These are phyloP conservation scores for Raphanus raphanistrum DNA, from an alignment of 345 rosid species.

Conservation along the genomic window DNA sequence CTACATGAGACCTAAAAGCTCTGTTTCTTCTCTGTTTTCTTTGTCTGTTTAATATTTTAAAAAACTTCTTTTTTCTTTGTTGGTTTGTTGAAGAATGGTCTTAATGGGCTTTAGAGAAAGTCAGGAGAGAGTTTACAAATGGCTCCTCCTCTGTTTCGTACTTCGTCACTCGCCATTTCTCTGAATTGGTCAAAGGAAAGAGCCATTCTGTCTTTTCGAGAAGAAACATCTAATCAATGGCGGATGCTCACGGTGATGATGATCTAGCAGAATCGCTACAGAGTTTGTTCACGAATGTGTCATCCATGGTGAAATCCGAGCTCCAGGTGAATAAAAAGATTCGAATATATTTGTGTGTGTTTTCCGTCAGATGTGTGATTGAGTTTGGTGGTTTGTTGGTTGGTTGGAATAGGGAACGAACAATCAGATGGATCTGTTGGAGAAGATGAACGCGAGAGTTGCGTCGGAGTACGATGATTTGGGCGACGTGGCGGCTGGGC, in stretches of 20 bases:
- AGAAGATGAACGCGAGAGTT: slow-evolving; percentile 83
- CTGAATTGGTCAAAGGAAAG: no score
- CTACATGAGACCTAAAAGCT: background rate
- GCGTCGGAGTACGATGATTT: slow-evolving; percentile 67
- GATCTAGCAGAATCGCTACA: slow-evolving; percentile 67
- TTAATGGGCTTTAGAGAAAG: background rate
- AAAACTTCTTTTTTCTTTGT: background rate
- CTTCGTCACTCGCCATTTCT: no score
- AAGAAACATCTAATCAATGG: slow-evolving; percentile 30
- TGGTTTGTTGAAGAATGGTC: background rate
- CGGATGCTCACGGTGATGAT: slow-evolving; percentile 48
- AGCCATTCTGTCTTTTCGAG: background rate
- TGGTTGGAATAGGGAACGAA: slow-evolving; percentile 55
- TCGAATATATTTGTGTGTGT: background rate
- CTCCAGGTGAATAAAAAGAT: slow-evolving; percentile 53
- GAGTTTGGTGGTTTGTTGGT: background rate
- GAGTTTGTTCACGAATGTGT: slow-evolving; percentile 62
- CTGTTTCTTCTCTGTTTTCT: background rate
- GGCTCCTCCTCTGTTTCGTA: no score
- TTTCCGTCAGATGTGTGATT: slow-evolving; percentile 4
- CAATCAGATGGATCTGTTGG: slow-evolving; percentile 64
- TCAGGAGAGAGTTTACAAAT: background rate
- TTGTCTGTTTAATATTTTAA: background rate
- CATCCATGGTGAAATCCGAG: slow-evolving; percentile 78
- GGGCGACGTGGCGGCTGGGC: slow-evolving; percentile 77